Evolutionary conservation across 805 yeast species (phyloP), one percentile per base, ranked within the genome.

Genomic region (Scheffersomyces amazonensis): DNA sequence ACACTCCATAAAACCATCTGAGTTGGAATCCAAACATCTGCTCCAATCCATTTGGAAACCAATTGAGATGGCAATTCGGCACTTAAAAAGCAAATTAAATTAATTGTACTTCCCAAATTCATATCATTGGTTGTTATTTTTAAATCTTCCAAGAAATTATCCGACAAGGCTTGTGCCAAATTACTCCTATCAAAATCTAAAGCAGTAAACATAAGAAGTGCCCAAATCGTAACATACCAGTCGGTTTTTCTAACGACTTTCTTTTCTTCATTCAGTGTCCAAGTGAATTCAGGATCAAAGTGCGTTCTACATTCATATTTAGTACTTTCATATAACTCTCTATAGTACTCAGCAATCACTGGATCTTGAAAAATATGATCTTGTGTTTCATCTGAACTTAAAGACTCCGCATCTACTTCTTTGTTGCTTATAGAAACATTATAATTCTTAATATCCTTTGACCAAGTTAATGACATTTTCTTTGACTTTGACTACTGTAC

Each of bases 11-110:
- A 42, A 16, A 63, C 47, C 54, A 81, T 69, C 49, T 81, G 84
- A 28, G 66, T 56, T 2, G 86, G 85, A 43, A 81, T 74, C 75
- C 82, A 79, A 18, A 66, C 47, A 49, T 80, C 86, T 3, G 83
- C 76, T 10, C 87, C 88, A 24, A 81, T 36, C 37, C 66, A 69
- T 54, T 82, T 81, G n/a, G 83, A 75, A 22, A 81, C 64, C 46
- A 81, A 62, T 50, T 81, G 86, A 2, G 85, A 79, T 0, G 87
- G 87, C 10, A 81, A 54, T 53, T 82, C 87, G 13, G 83, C 75
- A 16, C 61, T 48, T 36, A 81, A 54, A 49, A 82, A 81, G 32
- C 74, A 64, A 6, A 78, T 62, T 42, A 68, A 62, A 47, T 73
- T 73, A 29, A 81, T 65, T 3, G 83, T 78, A 43, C 66, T 73